Base-by-base conservation (phyloP, 2,329 filamentous ascomycete species). In the Pseudopyrenochaeta lycopersici region DNA sequence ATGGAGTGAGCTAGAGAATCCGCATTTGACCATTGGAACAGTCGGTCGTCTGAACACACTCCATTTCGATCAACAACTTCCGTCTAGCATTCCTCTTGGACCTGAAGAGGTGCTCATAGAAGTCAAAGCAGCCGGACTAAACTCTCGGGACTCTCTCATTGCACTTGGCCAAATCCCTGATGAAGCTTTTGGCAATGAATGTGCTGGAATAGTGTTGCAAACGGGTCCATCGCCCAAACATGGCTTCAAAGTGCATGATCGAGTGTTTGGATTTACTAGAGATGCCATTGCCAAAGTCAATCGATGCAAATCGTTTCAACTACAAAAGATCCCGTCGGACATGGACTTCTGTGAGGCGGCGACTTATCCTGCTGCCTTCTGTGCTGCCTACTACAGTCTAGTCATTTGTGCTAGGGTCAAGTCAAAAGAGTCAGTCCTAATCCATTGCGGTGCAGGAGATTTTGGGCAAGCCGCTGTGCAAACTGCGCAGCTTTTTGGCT, bases 141-240 rank as follows among this genome's bases (percentile, higher is more conserved):
- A 60, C 23, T 60, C 45, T 43, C 58, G 58, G 20, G 67, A 71
- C 35, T 21, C 62, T 15, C 39, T 60, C 6, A 43, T 61, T 7
- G 50, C 62, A 4, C 49, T 63, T 9, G 76, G 76, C 4, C 72
- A 76, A 35, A 36, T 62, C 3, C 45, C 54, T 20, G 56, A 56
- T 6, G 52, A 60, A 15, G 21, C 32, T 2, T 51, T 61, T 23
- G 63, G 57, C 12, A 58, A 32, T 12, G 56, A 61, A 9, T 62
- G 53, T n/a, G 60, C 62, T 15, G 64, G 64, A 23, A 30, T 61
- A 11, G 54, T 67, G n/a, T n/a, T 43, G 2, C 38, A 35, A 38
- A 47, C 30, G 12, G 46, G 47, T 2, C 36, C 40, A 12, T 40
- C 38, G 7, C 10, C 17, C 17, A 14, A 7, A 11, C 18, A 40